Evolutionary conservation across 768 basidiomycete genomes (phyloP), one percentile per base, ranked within the genome.

Genomic region (Rubroboletus satanas): DNA sequence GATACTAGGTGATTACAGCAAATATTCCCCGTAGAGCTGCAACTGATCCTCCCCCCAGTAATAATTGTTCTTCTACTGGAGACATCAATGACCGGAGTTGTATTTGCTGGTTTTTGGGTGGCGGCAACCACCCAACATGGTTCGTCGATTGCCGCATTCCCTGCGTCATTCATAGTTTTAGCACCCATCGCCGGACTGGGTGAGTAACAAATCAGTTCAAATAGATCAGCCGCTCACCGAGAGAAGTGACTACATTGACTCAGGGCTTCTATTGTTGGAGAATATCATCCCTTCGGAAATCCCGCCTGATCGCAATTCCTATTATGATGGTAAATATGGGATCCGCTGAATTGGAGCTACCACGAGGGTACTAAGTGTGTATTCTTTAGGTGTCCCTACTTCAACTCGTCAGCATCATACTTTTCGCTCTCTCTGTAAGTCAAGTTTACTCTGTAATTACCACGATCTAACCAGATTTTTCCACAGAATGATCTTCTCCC

Each of bases 241-340:
- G 7, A 28, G 14, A 17, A 59, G 64, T 66, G 14, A 56, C 57
- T 7, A 54, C 51, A 8, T 7, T 59, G 29, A 58, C 59, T 4
- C 66, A 68, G 14, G 45, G 60, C 7, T 68, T 65, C 32, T 63
- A 48, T 47, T 66, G 60, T 44, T 68, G 65, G 66, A 45, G 61
- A 47, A 62, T 68, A 56, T 44, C 49, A 18, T 39, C 35, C 15
- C 44, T 66, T 26, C 33, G 36, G 7, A 46, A 15, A 37, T 57
- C 33, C 0, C 21, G 12, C 23, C 7, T 54, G 26, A 8, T 66
- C 1, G 14, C 29, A 12, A 2, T 55, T 47, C 36, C 39, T 0
- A 60, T 66, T 14, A 60, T 60, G 56, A 54, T 46, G 63, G 66
- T 66, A 21, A 48, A 5, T 7, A 38, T 17, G 4, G 18, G 12